Conservation (phyloP, 257 asterid genomes). For the Solanum lignicaule region DNA sequence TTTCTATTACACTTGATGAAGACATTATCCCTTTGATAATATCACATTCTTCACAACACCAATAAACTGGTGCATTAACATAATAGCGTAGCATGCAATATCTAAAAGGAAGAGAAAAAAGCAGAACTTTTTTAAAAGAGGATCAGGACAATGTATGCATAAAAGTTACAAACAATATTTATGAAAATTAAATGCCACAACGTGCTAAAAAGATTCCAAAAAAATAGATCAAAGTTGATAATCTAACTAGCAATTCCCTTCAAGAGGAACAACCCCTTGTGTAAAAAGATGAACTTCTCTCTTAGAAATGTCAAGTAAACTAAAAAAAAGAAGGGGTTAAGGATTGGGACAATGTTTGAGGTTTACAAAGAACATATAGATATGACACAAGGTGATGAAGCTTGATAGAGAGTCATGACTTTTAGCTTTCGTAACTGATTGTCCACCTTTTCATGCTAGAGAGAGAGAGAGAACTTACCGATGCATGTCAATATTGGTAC, state of each 20-base stretch:
- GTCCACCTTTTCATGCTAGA: too few species aligned
- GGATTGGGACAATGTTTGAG: neutral
- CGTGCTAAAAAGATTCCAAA: neutral
- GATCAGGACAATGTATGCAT: neutral
- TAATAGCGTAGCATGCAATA: constrained; percentile 30
- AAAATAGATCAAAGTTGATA: neutral
- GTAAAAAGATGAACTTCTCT: neutral
- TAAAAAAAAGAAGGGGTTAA: neutral
- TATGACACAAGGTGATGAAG: too few species aligned
- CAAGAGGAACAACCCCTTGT: neutral
- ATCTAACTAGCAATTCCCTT: neutral
- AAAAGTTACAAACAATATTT: neutral
- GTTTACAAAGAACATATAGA: neutral
- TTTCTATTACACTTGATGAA: too few species aligned
- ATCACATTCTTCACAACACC: constrained; percentile 43
- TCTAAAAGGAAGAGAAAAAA: constrained; percentile 13
- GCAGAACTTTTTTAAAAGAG: neutral
- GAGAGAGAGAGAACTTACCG: too few species aligned
- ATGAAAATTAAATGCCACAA: neutral
- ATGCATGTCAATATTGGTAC: too few species aligned
- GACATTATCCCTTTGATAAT: neutral
- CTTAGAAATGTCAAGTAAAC: neutral
- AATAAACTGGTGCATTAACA: constrained; percentile 5
- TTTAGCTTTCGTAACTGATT: too few species aligned
- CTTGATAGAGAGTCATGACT: too few species aligned